Base-by-base conservation (phyloP, 495 filamentous ascomycete genomes). In the Aspergillus diversus region DNA sequence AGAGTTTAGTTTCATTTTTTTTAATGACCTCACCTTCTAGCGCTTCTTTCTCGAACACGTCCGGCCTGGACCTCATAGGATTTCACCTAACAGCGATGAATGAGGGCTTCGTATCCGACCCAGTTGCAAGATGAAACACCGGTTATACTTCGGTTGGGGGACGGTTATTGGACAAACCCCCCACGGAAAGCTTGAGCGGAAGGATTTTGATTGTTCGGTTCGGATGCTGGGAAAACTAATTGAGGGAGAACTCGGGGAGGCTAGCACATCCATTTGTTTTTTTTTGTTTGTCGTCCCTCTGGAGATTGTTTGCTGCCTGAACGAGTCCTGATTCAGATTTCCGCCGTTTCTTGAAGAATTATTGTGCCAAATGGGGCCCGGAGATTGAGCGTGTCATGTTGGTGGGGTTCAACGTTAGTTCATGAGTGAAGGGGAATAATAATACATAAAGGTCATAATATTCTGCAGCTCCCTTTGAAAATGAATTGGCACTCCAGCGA, bases 301-400 rank as follows among this genome's bases (percentile, higher is more conserved):
- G 21, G 21, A 27, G 21, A 27, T 27, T 27, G 21, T 27, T 27
- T 27, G 21, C 21, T 27, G 21, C 21, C 21, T 27, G 8, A 7
- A 4, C 39, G n/a, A 5, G 15, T 5, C 21, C 5, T 21, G 47
- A 7, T 5, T 49, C 2, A 16, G 5, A 11, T 21, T 50, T 12
- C 47, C 11, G 47, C 4, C 11, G 47, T n/a, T 50, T 27, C 5
- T 4, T 50, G 47, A 50, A 50, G 47, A 50, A 50, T 5, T 50
- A 6, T 17, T 50, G 2, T 49, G 37, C 17, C 1, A 7, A 16
- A 49, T 27, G 47, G 47, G 27, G 47, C n/a, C 11, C 47, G 47
- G 47, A 50, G 47, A 50, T 50, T 50, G 47, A 17, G 7, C 47
- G 47, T 50, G 9, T 50, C 47, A 50, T 50, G 47, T 50, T 50